These are phyloP conservation scores for Polyplosphaeria fusca DNA, from an alignment of 495 filamentous ascomycete species.

Conservation along the genomic window DNA sequence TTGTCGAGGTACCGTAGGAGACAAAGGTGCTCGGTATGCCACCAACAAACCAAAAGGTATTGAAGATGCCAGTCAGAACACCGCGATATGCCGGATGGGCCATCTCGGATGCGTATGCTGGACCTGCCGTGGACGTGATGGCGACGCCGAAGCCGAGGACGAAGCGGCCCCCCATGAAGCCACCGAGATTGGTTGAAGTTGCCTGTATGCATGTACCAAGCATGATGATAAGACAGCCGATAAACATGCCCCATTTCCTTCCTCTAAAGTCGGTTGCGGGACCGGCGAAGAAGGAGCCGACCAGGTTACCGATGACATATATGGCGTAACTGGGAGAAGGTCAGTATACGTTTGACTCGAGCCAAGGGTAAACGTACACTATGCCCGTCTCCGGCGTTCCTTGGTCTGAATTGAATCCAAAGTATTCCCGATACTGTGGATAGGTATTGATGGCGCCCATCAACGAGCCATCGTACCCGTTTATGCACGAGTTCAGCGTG, in stretches of 20 bases:
- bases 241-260: slow-evolving; percentile 60
- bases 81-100: slow-evolving; percentile 70
- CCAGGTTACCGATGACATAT: slow-evolving; percentile 58
- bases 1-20: slow-evolving; percentile 45
- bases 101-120: slow-evolving; percentile 71
- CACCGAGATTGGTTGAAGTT: slow-evolving; percentile 45
- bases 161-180: slow-evolving; percentile 74
- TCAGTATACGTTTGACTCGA: too few species aligned
- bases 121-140: slow-evolving; percentile 65
- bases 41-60: slow-evolving; percentile 57
- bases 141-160: slow-evolving; percentile 71
- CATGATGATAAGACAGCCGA: slow-evolving; percentile 58
- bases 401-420: slow-evolving; percentile 42
- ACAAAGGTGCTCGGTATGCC: slow-evolving; percentile 52
- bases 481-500: slow-evolving; percentile 50
- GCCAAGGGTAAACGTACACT: too few species aligned
- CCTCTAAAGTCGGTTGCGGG: slow-evolving; percentile 35
- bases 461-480: slow-evolving; percentile 47
- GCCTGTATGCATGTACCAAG: slow-evolving; percentile 60
- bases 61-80: slow-evolving; percentile 58
- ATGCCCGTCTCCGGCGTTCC: slow-evolving; percentile 49
- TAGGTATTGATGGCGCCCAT: slow-evolving; percentile 49
- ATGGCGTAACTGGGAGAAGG: too few species aligned
- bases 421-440: slow-evolving; percentile 45
- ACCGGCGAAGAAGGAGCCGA: slow-evolving; percentile 54